Conservation (phyloP, 2,329 filamentous ascomycete species). For the Clonostachys rosea region DNA sequence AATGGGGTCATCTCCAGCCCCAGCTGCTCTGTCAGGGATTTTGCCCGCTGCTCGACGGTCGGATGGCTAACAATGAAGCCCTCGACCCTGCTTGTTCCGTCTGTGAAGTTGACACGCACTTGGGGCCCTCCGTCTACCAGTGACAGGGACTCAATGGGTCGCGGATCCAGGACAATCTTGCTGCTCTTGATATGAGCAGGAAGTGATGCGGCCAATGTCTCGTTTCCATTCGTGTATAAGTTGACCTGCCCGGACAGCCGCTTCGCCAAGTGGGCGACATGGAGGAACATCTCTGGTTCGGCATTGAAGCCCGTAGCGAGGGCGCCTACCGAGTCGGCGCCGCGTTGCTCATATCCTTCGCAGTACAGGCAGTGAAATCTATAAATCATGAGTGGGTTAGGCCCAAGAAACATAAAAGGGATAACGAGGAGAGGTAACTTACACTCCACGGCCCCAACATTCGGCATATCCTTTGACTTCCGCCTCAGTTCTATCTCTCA, state of each 20-base stretch:
- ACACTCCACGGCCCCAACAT: constrained; percentile 49
- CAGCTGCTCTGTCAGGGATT: constrained; percentile 32
- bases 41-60: constrained; percentile 25
- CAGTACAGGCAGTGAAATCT: constrained; percentile 57
- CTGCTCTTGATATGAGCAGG: constrained; percentile 17
- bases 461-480: constrained; percentile 48
- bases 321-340: constrained; percentile 35
- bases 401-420: not conserved
- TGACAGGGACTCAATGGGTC: constrained; percentile 18
- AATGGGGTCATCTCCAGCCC: constrained; percentile 31
- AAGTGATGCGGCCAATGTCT: constrained; percentile 19
- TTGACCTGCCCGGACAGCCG: constrained; percentile 36
- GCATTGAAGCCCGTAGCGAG: constrained; percentile 32
- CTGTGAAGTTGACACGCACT: constrained; percentile 30
- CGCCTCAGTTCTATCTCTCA: constrained; percentile 41
- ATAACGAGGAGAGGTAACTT: constrained; percentile 12
- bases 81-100: constrained; percentile 26
- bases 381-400: not conserved
- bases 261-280: constrained; percentile 35
- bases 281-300: constrained; percentile 21
- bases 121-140: constrained; percentile 13
- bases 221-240: constrained; percentile 45
- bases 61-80: constrained; percentile 35
- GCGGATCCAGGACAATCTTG: constrained; percentile 29
- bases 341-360: constrained; percentile 54